phyloP scores from a whole-genome alignment of 148 eudicot genomes.

The Chenopodium formosanum region DNA sequence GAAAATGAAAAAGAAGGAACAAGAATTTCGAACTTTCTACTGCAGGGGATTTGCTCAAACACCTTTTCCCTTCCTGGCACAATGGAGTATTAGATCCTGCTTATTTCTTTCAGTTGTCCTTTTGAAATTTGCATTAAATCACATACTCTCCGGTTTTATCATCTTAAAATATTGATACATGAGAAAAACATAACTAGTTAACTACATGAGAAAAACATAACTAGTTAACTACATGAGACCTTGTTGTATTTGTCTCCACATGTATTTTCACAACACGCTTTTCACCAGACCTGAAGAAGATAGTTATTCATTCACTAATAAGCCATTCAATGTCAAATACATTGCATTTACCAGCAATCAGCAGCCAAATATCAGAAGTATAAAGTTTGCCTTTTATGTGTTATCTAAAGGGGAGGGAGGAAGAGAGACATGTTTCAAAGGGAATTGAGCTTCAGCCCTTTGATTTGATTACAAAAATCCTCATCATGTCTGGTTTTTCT shows the following conservation, averaged over 20 bases:
- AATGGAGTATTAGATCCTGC: no score
- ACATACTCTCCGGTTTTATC: no score
- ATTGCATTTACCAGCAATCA: conserved; percentile 24
- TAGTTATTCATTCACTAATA: conserved; percentile 33
- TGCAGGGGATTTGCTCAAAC: no score
- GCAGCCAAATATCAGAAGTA: conserved; percentile 27
- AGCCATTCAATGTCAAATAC: conserved; percentile 30
- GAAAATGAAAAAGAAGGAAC: no score
- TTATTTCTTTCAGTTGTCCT: no score
- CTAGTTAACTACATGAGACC: neutral
- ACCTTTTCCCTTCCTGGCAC: no score
- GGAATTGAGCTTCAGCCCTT: conserved; percentile 23
- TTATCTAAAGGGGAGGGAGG: conserved; percentile 14
- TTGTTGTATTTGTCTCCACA: no score
- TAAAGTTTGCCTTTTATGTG: conserved; percentile 27
- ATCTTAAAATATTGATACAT: no score
- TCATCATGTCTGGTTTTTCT: conserved; percentile 26
- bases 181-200: no score
- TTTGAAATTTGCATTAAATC: no score
- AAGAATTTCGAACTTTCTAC: no score
- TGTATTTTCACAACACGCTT: neutral
- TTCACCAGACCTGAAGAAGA: conserved; percentile 14
- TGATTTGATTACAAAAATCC: conserved; percentile 24
- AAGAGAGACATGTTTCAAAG: conserved; percentile 14
- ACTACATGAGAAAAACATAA: no score